Evolutionary conservation across 2,329 filamentous ascomycete species (phyloP).

Genomic region (Trichophaea hybrida): DNA sequence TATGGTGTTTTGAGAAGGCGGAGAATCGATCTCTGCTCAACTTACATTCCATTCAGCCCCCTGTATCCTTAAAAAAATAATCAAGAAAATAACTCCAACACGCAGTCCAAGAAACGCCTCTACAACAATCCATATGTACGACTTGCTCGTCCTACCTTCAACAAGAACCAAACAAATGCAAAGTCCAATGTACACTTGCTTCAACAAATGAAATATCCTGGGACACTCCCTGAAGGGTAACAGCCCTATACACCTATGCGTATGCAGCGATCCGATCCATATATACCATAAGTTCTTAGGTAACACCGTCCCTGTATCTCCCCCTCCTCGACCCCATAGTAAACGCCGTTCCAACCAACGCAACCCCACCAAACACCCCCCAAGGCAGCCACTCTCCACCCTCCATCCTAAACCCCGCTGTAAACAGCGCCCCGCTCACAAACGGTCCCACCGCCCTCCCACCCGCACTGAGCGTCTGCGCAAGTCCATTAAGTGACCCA

Average conservation of each 20-base stretch:
- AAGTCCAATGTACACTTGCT: too few species aligned
- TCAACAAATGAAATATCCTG: too few species aligned
- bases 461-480: constrained; percentile 82
- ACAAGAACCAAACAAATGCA: too few species aligned
- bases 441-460: constrained; percentile 82
- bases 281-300: too few species aligned
- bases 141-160: too few species aligned
- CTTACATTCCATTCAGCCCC: neutral
- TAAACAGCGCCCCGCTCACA: constrained; percentile 73
- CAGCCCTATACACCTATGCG: too few species aligned
- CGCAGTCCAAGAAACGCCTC: neutral
- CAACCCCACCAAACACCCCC: constrained; percentile 71
- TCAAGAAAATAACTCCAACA: neutral
- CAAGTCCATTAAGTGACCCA: constrained; percentile 81
- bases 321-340: constrained; percentile 50
- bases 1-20: neutral
- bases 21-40: neutral
- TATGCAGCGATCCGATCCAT: too few species aligned
- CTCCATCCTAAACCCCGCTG: constrained; percentile 53
- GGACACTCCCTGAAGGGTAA: too few species aligned
- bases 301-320: neutral
- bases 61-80: neutral
- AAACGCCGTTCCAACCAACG: constrained; percentile 63
- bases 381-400: constrained; percentile 79
- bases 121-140: too few species aligned